Evolutionary conservation across 2,329 filamentous ascomycete species (phyloP).

Genomic region (Stachybotrys chlorohalonatus): DNA sequence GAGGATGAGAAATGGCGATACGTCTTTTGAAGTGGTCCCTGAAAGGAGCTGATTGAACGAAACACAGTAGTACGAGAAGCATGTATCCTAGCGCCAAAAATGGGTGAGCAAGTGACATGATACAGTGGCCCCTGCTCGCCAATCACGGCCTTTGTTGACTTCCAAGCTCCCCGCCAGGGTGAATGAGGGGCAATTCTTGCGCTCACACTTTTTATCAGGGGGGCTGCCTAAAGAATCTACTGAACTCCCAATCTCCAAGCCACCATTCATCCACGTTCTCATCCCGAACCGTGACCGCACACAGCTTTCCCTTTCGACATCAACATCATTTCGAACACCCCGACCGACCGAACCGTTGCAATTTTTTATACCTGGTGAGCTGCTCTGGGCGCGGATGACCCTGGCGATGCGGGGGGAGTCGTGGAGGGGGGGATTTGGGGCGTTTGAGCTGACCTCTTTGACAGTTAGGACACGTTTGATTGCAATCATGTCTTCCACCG

Average conservation of each 20-base stretch:
- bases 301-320: neutral
- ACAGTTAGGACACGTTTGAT: slow-evolving; percentile 5
- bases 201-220: slow-evolving; percentile 2
- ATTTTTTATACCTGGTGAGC: neutral
- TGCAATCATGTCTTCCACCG: slow-evolving; percentile 37
- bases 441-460: slow-evolving; percentile 8
- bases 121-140: slow-evolving; percentile 5
- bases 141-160: slow-evolving; percentile 11
- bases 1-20: too few species aligned
- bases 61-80: neutral
- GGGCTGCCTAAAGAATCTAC: slow-evolving; percentile 1
- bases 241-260: neutral
- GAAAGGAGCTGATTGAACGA: neutral
- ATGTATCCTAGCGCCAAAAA: slow-evolving; percentile 8
- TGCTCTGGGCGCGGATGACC: neutral
- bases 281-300: neutral
- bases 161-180: slow-evolving; percentile 1
- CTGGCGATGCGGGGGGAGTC: neutral
- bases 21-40: neutral
- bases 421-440: neutral
- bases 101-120: slow-evolving; percentile 7
- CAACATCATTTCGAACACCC: neutral
- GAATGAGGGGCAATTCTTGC: slow-evolving; percentile 1
- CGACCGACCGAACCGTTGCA: neutral
- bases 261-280: neutral